Conservation (phyloP, 1,139 yeast genomes). For the Candida neerlandica region DNA sequence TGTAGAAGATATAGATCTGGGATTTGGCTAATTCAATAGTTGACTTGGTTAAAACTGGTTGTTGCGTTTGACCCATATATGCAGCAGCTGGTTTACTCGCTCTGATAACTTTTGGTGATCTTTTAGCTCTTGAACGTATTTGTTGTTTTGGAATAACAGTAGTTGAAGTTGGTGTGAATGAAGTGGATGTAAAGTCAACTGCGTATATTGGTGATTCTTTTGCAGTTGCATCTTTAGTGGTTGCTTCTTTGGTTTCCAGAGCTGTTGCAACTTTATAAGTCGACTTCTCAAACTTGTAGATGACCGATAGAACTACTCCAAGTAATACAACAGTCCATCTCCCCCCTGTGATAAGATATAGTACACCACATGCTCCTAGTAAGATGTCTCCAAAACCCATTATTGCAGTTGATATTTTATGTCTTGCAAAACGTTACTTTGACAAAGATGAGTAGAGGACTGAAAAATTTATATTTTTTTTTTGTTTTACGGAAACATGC, state of each 20-base stretch:
- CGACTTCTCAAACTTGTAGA: slow-evolving; percentile 10
- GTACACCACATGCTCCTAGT: slow-evolving; percentile 8
- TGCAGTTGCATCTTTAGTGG: slow-evolving; percentile 1
- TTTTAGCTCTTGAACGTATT: slow-evolving; percentile 27
- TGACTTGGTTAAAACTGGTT: slow-evolving; percentile 34
- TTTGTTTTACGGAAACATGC: background rate
- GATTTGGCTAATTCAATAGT: slow-evolving; percentile 40
- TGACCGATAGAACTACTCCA: slow-evolving; percentile 12
- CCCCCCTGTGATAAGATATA: slow-evolving; percentile 30
- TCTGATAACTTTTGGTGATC: slow-evolving; percentile 43
- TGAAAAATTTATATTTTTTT: background rate
- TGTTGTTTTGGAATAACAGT: slow-evolving; percentile 24
- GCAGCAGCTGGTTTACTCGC: slow-evolving; percentile 30
- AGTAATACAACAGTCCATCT: slow-evolving; percentile 27
- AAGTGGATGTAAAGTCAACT: slow-evolving; percentile 46
- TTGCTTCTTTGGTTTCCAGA: slow-evolving; percentile 1
- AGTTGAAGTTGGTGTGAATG: slow-evolving; percentile 29
- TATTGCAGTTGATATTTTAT: background rate
- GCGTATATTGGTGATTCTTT: slow-evolving; percentile 41
- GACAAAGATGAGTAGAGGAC: slow-evolving; percentile 4
- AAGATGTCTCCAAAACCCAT: slow-evolving; percentile 9
- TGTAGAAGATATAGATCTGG: slow-evolving; percentile 68
- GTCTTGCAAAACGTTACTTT: background rate
- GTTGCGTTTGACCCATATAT: slow-evolving; percentile 11
- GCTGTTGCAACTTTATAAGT: slow-evolving; percentile 7